Evolutionary conservation across 768 basidiomycete genomes (phyloP).

Genomic region (Pleurotus cornucopiae): DNA sequence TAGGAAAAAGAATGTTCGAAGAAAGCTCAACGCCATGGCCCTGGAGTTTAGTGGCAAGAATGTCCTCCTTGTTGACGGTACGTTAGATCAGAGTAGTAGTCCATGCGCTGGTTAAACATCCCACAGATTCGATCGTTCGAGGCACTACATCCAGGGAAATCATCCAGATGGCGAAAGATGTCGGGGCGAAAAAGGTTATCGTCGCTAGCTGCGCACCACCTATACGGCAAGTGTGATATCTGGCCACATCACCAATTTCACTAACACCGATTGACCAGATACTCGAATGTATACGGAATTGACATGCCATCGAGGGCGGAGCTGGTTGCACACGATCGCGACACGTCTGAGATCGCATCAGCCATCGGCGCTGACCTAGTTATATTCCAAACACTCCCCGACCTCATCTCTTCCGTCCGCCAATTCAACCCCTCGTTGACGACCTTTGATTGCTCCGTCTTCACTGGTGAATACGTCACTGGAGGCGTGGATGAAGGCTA

Average conservation of each 20-base stretch:
- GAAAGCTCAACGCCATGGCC: conserved; percentile 98
- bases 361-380: conserved; percentile 93
- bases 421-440: conserved; percentile 76
- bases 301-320: conserved; percentile 98
- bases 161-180: conserved; percentile 98
- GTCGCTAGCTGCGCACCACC: conserved; percentile 97
- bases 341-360: conserved; percentile 63
- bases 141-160: conserved; percentile 99
- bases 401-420: conserved; percentile 82
- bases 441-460: conserved; percentile 94
- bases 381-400: conserved; percentile 90
- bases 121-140: conserved; percentile 91
- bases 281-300: conserved; percentile 97
- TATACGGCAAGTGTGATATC: conserved; percentile 61
- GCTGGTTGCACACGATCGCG: conserved; percentile 82
- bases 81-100: conserved; percentile 13
- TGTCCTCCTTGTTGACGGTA: conserved; percentile 94
- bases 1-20: conserved; percentile 89
- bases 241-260: background rate
- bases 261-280: conserved; percentile 25
- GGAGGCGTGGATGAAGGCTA: conserved; percentile 87
- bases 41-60: conserved; percentile 91
- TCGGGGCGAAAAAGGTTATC: conserved; percentile 93
- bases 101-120: background rate
- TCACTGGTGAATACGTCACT: conserved; percentile 95